Base-by-base conservation (phyloP, 2,329 filamentous ascomycete species). In the Cytospora chrysosperma region DNA sequence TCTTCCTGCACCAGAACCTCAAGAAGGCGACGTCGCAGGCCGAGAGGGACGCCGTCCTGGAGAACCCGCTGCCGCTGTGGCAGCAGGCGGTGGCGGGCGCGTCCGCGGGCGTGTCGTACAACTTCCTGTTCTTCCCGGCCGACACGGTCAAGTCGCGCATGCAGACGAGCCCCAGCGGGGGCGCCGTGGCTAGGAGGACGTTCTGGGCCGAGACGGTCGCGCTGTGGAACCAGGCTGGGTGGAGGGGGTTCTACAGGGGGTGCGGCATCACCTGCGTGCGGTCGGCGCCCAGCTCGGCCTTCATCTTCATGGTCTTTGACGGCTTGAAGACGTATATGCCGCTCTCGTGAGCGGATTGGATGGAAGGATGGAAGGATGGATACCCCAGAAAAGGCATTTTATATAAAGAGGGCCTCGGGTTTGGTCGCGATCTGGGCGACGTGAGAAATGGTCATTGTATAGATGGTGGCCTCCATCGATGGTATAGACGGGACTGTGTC, bases 101-200 rank as follows among this genome's bases (percentile, higher is more conserved):
- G 3, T 86, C 88, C 9, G 95, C 94, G 4, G 95, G 95, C 59
- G 91, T 97, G 79, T 88, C 88, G 40, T 99, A 99, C 79, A 99
- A 99, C 75, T 98, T 98, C 74, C 79, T 96, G 26, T 97, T 98
- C 81, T 99, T 95, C 75, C 95, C 95, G 0, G 95, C 95, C 56
- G 95, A 99, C 75, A 99, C 95, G 0, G 90, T 99, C 80, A 99
- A 99, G 79, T 96, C 91, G 21, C 88, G 94, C 55, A 97, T 99
- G 88, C 95, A 99, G 78, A 99, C 95, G 0, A 85, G 90, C 59
- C 89, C 93, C 6, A 80, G 92, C 51, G 84, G 83, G 34, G 79
- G 81, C 10, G 77, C 80, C 26, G 79, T 79, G 2, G 77, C 78
- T 61, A 83, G 83, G 59, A 84, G 84, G 50, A 88, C 87, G 0